Conservation (phyloP, 2,329 filamentous ascomycete genomes). For the Coleophoma cylindrospora region DNA sequence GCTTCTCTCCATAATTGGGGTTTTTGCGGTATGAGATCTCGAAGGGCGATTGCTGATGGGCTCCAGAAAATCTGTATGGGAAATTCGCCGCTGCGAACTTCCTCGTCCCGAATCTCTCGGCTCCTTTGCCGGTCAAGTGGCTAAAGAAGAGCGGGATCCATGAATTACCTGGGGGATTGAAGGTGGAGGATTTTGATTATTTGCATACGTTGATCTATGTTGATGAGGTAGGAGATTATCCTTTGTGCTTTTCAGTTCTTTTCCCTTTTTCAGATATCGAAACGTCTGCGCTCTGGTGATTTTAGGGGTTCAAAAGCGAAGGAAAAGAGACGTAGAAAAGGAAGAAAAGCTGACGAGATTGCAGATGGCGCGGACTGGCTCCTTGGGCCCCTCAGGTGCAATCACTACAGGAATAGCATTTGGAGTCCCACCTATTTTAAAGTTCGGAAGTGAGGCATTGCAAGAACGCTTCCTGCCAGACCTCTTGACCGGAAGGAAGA, state of each 20-base stretch:
- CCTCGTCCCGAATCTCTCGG: slow-evolving; percentile 64
- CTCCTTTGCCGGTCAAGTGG: slow-evolving; percentile 64
- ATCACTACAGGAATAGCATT: slow-evolving; percentile 69
- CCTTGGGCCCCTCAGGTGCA: slow-evolving; percentile 58
- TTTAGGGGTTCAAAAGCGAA: too few species aligned
- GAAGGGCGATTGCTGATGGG: too few species aligned
- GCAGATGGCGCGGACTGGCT: slow-evolving; percentile 56
- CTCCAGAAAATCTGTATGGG: slow-evolving; percentile 55
- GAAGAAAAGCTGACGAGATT: too few species aligned
- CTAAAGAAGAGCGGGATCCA: slow-evolving; percentile 60
- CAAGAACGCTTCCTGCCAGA: slow-evolving; percentile 65
- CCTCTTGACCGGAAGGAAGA: slow-evolving; percentile 59
- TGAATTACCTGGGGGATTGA: slow-evolving; percentile 59
- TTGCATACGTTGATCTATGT: slow-evolving; percentile 65
- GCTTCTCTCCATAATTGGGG: too few species aligned
- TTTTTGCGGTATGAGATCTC: too few species aligned
- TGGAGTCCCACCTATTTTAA: slow-evolving; percentile 65
- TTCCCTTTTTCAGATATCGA: too few species aligned
- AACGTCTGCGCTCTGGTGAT: too few species aligned
- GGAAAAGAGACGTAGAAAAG: too few species aligned
- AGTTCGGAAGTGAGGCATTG: slow-evolving; percentile 57
- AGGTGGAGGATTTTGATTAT: slow-evolving; percentile 71
- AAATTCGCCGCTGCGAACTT: slow-evolving; percentile 63
- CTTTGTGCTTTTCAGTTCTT: not conserved
- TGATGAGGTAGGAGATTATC: slow-evolving; percentile 51